phyloP scores from a whole-genome alignment of 1,284 basidiomycete genomes.

The Ustilago shanxiensis region DNA sequence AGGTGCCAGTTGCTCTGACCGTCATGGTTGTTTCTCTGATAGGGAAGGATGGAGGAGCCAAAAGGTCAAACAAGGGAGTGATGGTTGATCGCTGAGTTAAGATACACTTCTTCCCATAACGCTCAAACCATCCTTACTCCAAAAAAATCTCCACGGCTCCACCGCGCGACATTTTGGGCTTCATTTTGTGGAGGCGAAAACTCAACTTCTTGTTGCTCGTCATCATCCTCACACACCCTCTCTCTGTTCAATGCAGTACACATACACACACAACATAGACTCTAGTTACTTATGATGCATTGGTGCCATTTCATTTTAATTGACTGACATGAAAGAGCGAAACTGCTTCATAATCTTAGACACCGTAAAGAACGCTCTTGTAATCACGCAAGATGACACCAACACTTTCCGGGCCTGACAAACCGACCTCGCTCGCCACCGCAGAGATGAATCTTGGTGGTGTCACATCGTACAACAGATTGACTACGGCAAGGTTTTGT shows the following conservation, averaged over 20 bases:
- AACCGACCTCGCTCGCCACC: slow-evolving; percentile 66
- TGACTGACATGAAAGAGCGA: too few species aligned
- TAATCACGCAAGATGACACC: slow-evolving; percentile 68
- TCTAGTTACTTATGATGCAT: too few species aligned
- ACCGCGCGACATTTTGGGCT: neutral
- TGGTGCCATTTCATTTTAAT: too few species aligned
- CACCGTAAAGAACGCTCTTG: slow-evolving; percentile 67
- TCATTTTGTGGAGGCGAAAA: too few species aligned
- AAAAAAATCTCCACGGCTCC: neutral
- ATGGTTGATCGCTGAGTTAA: too few species aligned
- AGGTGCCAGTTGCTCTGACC: neutral
- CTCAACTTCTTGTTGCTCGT: neutral
- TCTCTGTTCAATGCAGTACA: too few species aligned
- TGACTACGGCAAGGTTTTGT: slow-evolving; percentile 58
- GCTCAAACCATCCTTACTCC: neutral
- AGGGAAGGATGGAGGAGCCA: too few species aligned
- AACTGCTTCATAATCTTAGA: too few species aligned
- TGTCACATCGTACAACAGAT: slow-evolving; percentile 68
- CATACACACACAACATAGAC: neutral
- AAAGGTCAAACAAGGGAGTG: too few species aligned
- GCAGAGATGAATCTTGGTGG: slow-evolving; percentile 66
- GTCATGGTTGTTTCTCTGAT: too few species aligned
- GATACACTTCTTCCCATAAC: neutral
- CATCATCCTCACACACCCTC: neutral
- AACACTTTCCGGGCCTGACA: slow-evolving; percentile 68